These are phyloP conservation scores for Murraya koenigii DNA, from an alignment of 345 rosid species.

Conservation along the genomic window DNA sequence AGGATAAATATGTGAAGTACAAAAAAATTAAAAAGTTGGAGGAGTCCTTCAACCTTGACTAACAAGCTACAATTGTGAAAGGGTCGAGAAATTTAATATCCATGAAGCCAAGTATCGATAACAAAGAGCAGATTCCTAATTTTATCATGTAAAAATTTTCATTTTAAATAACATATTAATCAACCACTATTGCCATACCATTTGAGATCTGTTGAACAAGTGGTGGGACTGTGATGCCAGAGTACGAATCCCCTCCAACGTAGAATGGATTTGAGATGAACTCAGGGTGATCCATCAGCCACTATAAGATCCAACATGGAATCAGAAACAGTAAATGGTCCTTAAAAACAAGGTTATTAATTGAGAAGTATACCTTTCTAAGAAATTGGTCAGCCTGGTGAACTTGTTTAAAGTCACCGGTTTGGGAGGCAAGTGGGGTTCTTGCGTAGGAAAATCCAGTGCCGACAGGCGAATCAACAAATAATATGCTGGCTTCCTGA, in stretches of 20 bases:
- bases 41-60: too few species aligned
- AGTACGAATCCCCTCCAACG: constrained; percentile 67
- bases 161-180: not conserved
- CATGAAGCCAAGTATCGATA: not conserved
- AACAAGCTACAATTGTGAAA: too few species aligned
- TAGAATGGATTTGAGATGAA: constrained; percentile 51
- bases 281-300: constrained; percentile 55
- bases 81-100: too few species aligned
- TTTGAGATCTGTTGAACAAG: constrained; percentile 44
- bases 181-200: constrained; percentile 31
- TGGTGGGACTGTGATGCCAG: constrained; percentile 57
- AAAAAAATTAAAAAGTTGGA: too few species aligned
- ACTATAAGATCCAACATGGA: constrained; percentile 33
- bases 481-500: constrained; percentile 64
- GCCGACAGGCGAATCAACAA: constrained; percentile 73
- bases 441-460: constrained; percentile 71
- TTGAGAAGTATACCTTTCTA: constrained; percentile 41
- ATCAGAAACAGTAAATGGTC: not conserved
- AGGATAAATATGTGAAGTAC: too few species aligned
- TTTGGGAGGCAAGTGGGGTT: constrained; percentile 27
- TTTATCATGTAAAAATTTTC: not conserved
- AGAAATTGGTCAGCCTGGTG: constrained; percentile 46
- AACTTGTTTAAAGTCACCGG: constrained; percentile 52
- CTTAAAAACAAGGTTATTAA: not conserved
- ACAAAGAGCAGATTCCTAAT: not conserved